Base-by-base conservation (phyloP, 2,329 filamentous ascomycete species). In the Fusarium xylarioides region DNA sequence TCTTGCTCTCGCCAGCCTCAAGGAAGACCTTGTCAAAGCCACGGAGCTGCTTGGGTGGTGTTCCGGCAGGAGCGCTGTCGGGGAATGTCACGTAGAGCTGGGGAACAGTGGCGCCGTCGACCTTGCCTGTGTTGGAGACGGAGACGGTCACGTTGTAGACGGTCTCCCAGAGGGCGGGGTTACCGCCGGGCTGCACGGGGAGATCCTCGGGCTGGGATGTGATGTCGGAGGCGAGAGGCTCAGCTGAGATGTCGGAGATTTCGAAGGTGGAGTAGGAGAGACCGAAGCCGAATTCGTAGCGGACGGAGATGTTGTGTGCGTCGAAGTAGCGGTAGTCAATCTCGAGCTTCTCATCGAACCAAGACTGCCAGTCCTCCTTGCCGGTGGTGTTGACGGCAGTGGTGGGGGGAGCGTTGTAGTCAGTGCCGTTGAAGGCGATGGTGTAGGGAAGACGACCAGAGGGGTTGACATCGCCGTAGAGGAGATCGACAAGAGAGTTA, bases 381-480 rank as follows among this genome's bases (percentile, higher is more conserved):
- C 81, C 82, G 2, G 77, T 81, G 53, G 80, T 83, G 74, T 81
- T 79, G 73, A 82, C 70, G 16, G 74, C 78, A 3, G 82, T 83
- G 21, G 80, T 83, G 2, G 81, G 79, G 7, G 83, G 82, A 2
- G 81, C 81, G 49, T 84, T 84, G 79, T 85, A 85, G 80, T 85
- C 84, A 40, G 80, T 83, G 26, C 85, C 87, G 32, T 86, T 85
- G 67, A 83, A 81, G n/a, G 91, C 91, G 74, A 93, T 89, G n/a
- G 91, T 93, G 82, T 93, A 93, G 7, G 91, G 91, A 15, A 94
- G 84, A 73, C 91, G 90, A 12, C 92, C 92, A 65, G 89, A 91
- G 30, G 91, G 91, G 43, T 90, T 91, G 60, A 89, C 87, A 58
- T 91, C 88, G 65, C 92, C 92, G 77, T 90, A 93, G 6, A 94